Evolutionary conservation across 371 early-diverging fungal genomes (phyloP), one percentile per base, ranked within the genome.

Genomic region (Coemansia sp.): DNA sequence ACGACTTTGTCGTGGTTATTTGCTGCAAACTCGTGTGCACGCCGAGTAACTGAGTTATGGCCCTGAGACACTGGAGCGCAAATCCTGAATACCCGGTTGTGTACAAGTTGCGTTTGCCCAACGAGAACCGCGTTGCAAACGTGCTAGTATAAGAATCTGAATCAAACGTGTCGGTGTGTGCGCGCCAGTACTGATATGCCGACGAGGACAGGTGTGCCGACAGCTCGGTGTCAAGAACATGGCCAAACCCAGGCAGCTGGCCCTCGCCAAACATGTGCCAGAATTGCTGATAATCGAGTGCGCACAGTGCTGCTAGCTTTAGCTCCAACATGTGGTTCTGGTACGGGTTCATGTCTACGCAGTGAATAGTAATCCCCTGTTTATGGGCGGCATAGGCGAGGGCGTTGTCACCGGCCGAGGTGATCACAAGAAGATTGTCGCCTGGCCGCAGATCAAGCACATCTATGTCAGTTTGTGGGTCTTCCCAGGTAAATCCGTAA

Each of bases 401-500:
- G 5, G 88, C 90, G 66, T 93, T 93, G 78, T 91, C 91, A 40
- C 93, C 93, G 0, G 91, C 93, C 3, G 90, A 90, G 6, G 92
- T 90, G 51, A 93, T 91, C n/a, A 88, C 86, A 71, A 93, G 80
- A 83, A 93, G 82, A 16, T 79, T 80, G 76, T 93, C 93, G 51
- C 84, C 81, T 45, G 78, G 78, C 40, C 81, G 79, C 6, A 93
- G 63, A 56, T 89, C 81, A 60, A 93, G 66, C 47, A 85, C 83
- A 51, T 87, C 80, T n/a, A 93, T 74, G 66, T 93, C 93, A 30
- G 85, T 84, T 20, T 86, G 83, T 1, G 93, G 93, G 66, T 93
- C 93, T 61, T 93, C 92, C 93, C 92, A 93, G 1, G 93, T 88
- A 57, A 93, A 93, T 5, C 90, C 92, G 64, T 91, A 93, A 54